A percentile compares a stretch with the other conserved stretches of the same genome.
Evolutionary conservation across 148 eudicot genomes (phyloP).

Genomic region (Fagopyrum tataricum): DNA sequence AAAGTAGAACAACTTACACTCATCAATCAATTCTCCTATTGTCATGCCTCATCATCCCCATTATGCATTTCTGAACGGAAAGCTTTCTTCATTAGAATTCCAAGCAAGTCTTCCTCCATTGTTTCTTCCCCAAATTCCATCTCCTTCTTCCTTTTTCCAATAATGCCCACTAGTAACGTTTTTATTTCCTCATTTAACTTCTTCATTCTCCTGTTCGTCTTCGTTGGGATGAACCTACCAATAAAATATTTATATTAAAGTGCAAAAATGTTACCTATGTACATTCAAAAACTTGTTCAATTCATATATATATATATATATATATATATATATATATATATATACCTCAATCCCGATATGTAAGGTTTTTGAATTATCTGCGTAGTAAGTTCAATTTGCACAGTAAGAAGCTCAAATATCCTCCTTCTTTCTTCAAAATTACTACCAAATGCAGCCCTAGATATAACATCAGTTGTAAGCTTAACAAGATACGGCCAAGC

Average conservation of each 20-base stretch:
- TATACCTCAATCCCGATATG: constrained; percentile 22
- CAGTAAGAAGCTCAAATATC: constrained; percentile 18
- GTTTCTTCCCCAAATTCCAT: neutral
- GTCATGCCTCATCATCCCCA: too few relatives aligned
- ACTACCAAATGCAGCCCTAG: constrained; percentile 29
- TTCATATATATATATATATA: too few relatives aligned
- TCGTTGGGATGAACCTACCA: too few relatives aligned
- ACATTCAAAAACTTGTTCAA: too few relatives aligned
- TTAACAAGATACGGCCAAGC: constrained; percentile 19
- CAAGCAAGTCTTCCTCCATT: constrained; percentile 11
- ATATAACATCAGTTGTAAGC: constrained; percentile 21
- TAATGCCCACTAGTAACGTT: constrained; percentile 11
- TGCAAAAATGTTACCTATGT: too few relatives aligned
- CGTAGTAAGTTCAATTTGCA: constrained; percentile 12
- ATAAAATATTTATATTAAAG: too few relatives aligned
- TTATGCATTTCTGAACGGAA: neutral
- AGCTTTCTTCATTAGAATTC: neutral
- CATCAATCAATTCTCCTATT: too few relatives aligned
- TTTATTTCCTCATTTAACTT: too few relatives aligned
- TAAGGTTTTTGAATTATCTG: constrained; percentile 6
- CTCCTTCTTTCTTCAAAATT: constrained; percentile 18
- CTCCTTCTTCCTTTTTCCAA: constrained; percentile 13
- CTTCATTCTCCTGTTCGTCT: too few relatives aligned
- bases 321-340: too few relatives aligned
- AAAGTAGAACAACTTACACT: too few relatives aligned